These are phyloP conservation scores for Helminthosporium solani DNA, from an alignment of 2,329 filamentous ascomycete genomes.

Conservation along the genomic window DNA sequence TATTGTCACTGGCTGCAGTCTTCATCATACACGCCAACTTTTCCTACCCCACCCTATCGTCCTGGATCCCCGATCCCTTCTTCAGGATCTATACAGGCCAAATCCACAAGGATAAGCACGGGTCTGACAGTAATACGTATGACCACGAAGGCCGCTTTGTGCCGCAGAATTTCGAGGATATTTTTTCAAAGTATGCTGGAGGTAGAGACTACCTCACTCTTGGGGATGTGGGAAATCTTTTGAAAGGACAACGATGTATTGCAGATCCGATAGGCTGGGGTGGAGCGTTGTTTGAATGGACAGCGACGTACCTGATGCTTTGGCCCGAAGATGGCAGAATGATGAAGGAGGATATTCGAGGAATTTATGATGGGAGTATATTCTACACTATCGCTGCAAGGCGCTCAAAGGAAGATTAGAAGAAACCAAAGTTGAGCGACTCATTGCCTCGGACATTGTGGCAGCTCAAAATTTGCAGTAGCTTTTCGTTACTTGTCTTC, in stretches of 20 bases:
- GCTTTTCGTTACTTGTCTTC: too few relatives aligned
- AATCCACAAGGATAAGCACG: constrained; percentile 48
- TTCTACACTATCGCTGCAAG: constrained; percentile 43
- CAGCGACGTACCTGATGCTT: constrained; percentile 55
- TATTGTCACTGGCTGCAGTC: constrained; percentile 48
- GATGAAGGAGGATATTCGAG: constrained; percentile 59
- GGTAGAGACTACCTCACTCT: constrained; percentile 44
- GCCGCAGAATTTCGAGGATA: constrained; percentile 51
- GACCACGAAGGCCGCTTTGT: constrained; percentile 50
- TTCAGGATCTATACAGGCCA: constrained; percentile 46
- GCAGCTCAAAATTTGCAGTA: too few relatives aligned
- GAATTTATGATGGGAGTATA: constrained; percentile 55
- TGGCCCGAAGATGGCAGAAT: constrained; percentile 58
- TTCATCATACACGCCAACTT: constrained; percentile 53
- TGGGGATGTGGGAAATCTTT: constrained; percentile 41
- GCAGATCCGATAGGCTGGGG: constrained; percentile 50
- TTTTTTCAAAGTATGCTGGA: constrained; percentile 49
- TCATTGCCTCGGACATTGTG: too few relatives aligned
- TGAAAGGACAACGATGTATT: constrained; percentile 45
- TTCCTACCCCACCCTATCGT: constrained; percentile 50
- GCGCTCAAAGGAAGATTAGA: too few relatives aligned
- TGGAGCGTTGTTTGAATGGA: constrained; percentile 50
- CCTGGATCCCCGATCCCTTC: constrained; percentile 48
- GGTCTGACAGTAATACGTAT: constrained; percentile 46
- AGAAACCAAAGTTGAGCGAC: too few relatives aligned